phyloP scores from a whole-genome alignment of 75 land plant genomes.

The Selaginella tamariscina region DNA sequence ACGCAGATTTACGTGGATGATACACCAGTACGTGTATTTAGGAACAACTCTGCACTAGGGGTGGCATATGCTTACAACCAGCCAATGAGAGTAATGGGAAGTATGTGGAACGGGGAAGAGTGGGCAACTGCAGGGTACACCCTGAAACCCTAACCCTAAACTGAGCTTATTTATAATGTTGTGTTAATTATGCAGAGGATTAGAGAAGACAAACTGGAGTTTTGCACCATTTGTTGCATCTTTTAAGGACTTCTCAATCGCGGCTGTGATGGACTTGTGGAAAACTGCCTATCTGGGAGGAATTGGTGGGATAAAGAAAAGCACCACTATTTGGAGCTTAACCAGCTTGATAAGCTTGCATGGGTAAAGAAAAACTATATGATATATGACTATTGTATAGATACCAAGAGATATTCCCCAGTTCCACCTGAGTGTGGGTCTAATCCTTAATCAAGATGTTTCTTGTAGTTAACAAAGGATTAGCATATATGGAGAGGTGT shows the following conservation, averaged over 20 bases:
- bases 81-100: conserved; percentile 38
- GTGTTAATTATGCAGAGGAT: too few relatives aligned
- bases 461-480: too few relatives aligned
- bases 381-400: conserved; percentile 22
- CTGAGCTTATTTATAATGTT: too few relatives aligned
- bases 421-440: background rate
- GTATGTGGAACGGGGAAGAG: conserved; percentile 59
- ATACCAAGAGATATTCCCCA: conserved; percentile 2
- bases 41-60: conserved; percentile 47
- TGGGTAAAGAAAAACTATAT: conserved; percentile 5
- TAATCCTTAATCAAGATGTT: background rate
- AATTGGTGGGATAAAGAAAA: background rate
- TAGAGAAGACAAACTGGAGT: background rate
- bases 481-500: too few relatives aligned
- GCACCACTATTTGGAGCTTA: conserved; percentile 23
- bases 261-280: background rate
- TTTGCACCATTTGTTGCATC: background rate
- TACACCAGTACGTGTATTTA: conserved; percentile 64
- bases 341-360: background rate
- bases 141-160: too few relatives aligned
- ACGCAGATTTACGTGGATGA: conserved; percentile 66
- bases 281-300: background rate
- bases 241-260: background rate
- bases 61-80: conserved; percentile 32
- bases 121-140: conserved; percentile 61